Evolutionary conservation across 805 yeast species (phyloP), one percentile per base, ranked within the genome.

Genomic region (Tetrapisispora namnaoensis): DNA sequence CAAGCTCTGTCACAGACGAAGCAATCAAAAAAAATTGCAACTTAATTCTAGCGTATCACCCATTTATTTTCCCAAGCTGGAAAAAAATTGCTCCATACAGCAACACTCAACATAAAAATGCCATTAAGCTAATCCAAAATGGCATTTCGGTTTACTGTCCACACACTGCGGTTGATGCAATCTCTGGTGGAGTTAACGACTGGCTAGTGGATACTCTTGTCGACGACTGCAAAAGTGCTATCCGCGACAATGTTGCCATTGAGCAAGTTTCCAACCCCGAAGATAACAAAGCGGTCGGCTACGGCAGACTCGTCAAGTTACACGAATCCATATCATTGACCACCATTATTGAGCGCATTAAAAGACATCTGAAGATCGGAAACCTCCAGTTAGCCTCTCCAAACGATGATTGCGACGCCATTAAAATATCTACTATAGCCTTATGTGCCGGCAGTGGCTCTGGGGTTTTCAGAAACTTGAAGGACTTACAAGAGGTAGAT

Each of bases 361-460:
- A 89, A 61, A 42, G 46, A 1, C 68, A 72, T 28, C 66, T 91
- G 41, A 71, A 70, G 0, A 65, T 91, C 47, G 47, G 65, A 0
- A 66, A 79, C 53, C 69, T 90, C 8, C 95, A 86, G 62, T 77
- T 87, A 2, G 86, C 87, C 2, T 59, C 70, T 0, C 54, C 53
- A 2, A 32, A 50, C 28, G 42, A 43, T 5, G 62, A 53, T 2
- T 37, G 65, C 14, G 58, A 56, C 7, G 55, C 57, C 2, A 62
- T 58, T 9, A 53, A 54, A 3, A 73, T 88, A 47, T 66, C 63
- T 22, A 74, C 77, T 0, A 70, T 89, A 21, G 98, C 97, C 0
- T 65, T 93, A 16, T 93, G 99, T 67, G 98, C 99, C 3, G 99
- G 99, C 0, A 85, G 96, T 1, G 98, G 99, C 0, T 83, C 86